Conservation (phyloP, 192 early-diverging fungal species). For the Dimargaris verticillata region DNA sequence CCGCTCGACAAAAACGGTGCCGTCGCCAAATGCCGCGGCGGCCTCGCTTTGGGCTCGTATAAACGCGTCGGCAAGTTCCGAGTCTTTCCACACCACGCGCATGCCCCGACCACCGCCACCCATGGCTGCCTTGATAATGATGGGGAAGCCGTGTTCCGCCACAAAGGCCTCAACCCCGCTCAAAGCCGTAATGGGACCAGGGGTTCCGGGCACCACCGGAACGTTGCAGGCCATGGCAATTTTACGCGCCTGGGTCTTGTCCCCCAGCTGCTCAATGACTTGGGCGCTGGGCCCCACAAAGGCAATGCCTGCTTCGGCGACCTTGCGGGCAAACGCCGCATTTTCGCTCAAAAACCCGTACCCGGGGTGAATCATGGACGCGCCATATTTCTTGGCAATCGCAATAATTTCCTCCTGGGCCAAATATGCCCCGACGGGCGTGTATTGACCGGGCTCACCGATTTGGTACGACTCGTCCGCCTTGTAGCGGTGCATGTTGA, state of each 20-base stretch:
- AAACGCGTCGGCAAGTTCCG: conserved; percentile 60
- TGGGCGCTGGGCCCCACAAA: conserved; percentile 77
- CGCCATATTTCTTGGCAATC: conserved; percentile 65
- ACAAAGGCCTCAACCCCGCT: conserved; percentile 56
- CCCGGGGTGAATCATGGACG: conserved; percentile 83
- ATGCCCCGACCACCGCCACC: conserved; percentile 94
- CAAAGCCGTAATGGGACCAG: conserved; percentile 56
- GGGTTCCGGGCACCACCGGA: conserved; percentile 88
- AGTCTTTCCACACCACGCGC: conserved; percentile 71
- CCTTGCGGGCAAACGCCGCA: conserved; percentile 75
- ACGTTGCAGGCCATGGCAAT: conserved; percentile 70
- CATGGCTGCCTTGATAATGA: conserved; percentile 96
- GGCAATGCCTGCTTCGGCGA: conserved; percentile 74
- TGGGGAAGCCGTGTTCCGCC: conserved; percentile 67
- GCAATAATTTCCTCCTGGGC: conserved; percentile 82
- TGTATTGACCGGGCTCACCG: conserved; percentile 56
- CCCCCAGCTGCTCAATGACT: conserved; percentile 77
- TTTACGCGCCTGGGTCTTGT: conserved; percentile 83
- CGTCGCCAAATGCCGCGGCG: conserved; percentile 85
- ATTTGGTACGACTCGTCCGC: conserved; percentile 96
- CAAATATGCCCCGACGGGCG: conserved; percentile 90
- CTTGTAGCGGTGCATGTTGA: conserved; percentile 88
- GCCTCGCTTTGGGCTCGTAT: conserved; percentile 78
- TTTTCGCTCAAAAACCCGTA: conserved; percentile 97
- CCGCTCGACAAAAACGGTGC: conserved; percentile 86